Evolutionary conservation across 192 early-diverging fungal genomes (phyloP).

Genomic region (Coemansia sp.): DNA sequence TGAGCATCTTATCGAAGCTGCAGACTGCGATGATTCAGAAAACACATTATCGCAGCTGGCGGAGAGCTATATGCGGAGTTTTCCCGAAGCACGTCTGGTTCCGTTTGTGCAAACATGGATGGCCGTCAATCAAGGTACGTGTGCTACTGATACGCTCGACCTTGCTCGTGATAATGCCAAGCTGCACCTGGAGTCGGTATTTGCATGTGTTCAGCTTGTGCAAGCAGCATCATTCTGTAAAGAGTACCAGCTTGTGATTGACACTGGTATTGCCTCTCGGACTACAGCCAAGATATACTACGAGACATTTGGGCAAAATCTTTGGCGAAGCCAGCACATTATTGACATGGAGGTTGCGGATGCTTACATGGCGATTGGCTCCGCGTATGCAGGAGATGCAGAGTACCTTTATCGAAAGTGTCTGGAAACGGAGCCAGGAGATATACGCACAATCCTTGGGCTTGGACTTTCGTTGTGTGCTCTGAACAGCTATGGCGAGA

Average conservation of each 20-base stretch:
- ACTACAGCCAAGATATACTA: conserved; percentile 7
- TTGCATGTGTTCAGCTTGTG: conserved; percentile 30
- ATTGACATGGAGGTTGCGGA: conserved; percentile 63
- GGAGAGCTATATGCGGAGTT: conserved; percentile 11
- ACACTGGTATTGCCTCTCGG: conserved; percentile 24
- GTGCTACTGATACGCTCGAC: conserved; percentile 1
- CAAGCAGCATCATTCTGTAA: conserved; percentile 6
- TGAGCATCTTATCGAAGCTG: conserved; percentile 31
- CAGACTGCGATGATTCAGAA: conserved; percentile 10
- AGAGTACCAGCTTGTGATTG: conserved; percentile 15
- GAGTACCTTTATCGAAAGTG: conserved; percentile 58
- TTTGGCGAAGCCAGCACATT: conserved; percentile 49
- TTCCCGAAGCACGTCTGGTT: conserved; percentile 17
- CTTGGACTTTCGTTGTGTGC: conserved; percentile 56
- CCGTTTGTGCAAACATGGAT: conserved; percentile 15
- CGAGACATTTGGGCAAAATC: conserved; percentile 4
- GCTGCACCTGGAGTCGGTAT: conserved; percentile 31
- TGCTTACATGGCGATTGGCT: conserved; percentile 60
- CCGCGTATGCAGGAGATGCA: conserved; percentile 59
- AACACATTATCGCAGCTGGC: conserved; percentile 3
- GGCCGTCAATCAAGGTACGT: neutral
- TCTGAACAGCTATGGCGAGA: conserved; percentile 59
- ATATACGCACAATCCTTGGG: conserved; percentile 51
- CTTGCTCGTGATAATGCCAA: conserved; percentile 16
- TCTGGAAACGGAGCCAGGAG: conserved; percentile 42